phyloP scores from a whole-genome alignment of 257 asterid genomes.

The Salvia miltiorrhiza region DNA sequence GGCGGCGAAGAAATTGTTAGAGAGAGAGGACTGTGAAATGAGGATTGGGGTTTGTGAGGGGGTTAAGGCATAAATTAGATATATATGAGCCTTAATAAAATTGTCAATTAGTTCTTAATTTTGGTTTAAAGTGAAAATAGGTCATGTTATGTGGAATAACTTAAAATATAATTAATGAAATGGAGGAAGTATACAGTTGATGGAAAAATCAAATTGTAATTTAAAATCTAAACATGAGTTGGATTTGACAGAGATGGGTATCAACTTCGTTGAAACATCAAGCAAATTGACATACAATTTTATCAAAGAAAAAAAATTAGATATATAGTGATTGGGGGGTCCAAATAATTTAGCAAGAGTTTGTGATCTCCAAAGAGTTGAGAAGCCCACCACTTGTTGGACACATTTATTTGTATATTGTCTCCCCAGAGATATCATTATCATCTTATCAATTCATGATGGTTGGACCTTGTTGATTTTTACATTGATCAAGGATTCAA shows the following conservation, averaged over 20 bases:
- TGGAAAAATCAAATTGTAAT: conserved; percentile 8
- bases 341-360: neutral
- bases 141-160: too few species aligned
- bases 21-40: too few species aligned
- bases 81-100: too few species aligned
- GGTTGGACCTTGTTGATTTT: conserved; percentile 10
- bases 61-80: too few species aligned
- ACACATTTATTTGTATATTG: conserved; percentile 23
- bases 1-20: too few species aligned
- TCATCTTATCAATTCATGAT: conserved; percentile 22
- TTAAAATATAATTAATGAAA: too few species aligned
- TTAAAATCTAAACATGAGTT: conserved; percentile 18
- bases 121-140: too few species aligned
- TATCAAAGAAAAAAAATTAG: neutral
- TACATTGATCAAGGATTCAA: neutral
- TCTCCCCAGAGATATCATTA: conserved; percentile 25
- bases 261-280: conserved; percentile 21
- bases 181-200: neutral
- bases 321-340: conserved; percentile 10
- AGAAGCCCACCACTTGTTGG: conserved; percentile 26
- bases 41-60: too few species aligned
- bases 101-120: too few species aligned
- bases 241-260: conserved; percentile 35
- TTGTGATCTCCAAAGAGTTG: conserved; percentile 24
- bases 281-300: conserved; percentile 20